These are phyloP conservation scores for Trichoderma koningii DNA, from an alignment of 2,329 filamentous ascomycete genomes.

Conservation along the genomic window DNA sequence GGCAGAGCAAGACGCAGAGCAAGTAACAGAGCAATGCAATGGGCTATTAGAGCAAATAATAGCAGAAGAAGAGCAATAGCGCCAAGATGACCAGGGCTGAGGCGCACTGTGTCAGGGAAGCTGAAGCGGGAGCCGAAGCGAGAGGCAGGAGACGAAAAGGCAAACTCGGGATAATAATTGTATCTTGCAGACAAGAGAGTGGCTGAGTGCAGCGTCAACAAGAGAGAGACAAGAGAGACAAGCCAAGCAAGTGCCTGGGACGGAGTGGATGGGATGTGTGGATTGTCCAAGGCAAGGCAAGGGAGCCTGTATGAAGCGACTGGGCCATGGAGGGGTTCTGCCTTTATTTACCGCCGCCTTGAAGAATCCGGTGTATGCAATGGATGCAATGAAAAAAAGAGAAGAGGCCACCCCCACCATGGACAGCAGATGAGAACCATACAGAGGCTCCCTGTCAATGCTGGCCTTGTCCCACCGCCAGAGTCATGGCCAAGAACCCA, in stretches of 20 bases:
- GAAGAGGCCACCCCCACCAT: not conserved
- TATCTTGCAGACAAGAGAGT: conserved; percentile 4
- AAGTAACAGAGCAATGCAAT: too few species aligned
- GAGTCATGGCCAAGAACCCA: too few species aligned
- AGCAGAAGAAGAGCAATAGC: not conserved
- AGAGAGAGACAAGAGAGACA: too few species aligned
- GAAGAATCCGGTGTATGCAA: conserved; percentile 1
- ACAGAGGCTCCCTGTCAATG: conserved; percentile 1
- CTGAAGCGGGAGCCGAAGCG: conserved; percentile 16
- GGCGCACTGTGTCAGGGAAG: conserved; percentile 20
- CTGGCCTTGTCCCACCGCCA: not conserved
- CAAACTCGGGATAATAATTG: conserved; percentile 7
- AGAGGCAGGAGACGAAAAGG: not conserved
- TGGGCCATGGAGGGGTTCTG: conserved; percentile 26
- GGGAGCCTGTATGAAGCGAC: conserved; percentile 2
- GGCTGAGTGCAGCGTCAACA: too few species aligned
- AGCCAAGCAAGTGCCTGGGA: conserved; percentile 16
- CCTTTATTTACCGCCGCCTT: conserved; percentile 18
- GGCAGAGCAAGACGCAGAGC: too few species aligned
- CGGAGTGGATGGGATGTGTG: conserved; percentile 20
- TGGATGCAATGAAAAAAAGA: not conserved
- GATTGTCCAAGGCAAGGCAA: conserved; percentile 7
- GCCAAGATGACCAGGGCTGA: not conserved
- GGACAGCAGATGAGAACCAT: not conserved
- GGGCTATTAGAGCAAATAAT: not conserved